A percentile compares a stretch with the other conserved stretches of the same genome.
phyloP scores from a whole-genome alignment of 2,329 filamentous ascomycete genomes.

The Penicillium brasilianum region DNA sequence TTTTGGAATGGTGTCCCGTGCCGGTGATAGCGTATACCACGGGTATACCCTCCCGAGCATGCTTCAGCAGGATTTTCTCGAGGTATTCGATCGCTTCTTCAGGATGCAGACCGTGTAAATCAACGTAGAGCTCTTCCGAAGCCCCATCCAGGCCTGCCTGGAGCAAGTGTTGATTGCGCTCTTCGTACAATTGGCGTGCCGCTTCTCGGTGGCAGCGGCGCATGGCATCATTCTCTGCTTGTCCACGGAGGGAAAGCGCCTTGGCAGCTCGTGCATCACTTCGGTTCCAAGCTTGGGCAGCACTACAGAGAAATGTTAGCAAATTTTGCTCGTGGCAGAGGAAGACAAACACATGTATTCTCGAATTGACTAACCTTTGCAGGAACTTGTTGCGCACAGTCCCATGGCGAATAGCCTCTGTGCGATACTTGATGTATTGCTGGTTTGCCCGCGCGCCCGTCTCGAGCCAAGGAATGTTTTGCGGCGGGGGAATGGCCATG shows the following conservation, averaged over 20 bases:
- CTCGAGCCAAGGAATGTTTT: slow-evolving; percentile 95
- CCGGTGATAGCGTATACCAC: slow-evolving; percentile 96
- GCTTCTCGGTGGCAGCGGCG: slow-evolving; percentile 95
- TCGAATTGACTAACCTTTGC: slow-evolving; percentile 69
- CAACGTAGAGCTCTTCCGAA: slow-evolving; percentile 81
- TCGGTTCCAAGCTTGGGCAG: slow-evolving; percentile 97
- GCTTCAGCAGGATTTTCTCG: slow-evolving; percentile 83
- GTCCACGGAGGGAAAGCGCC: slow-evolving; percentile 88
- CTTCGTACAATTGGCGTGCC: slow-evolving; percentile 87
- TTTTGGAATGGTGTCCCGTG: slow-evolving; percentile 96
- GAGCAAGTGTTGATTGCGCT: slow-evolving; percentile 75
- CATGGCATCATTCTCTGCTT: slow-evolving; percentile 97
- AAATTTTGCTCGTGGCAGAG: neutral
- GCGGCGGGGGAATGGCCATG: slow-evolving; percentile 81
- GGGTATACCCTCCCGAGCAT: slow-evolving; percentile 68
- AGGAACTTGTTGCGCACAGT: slow-evolving; percentile 96
- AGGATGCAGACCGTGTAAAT: slow-evolving; percentile 96
- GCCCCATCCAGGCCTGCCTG: slow-evolving; percentile 50
- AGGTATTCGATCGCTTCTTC: slow-evolving; percentile 96
- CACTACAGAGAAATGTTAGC: slow-evolving; percentile 58
- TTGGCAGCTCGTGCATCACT: slow-evolving; percentile 97
- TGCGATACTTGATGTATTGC: slow-evolving; percentile 90
- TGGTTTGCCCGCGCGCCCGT: slow-evolving; percentile 90
- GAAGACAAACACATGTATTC: neutral
- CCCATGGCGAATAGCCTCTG: slow-evolving; percentile 96